These are phyloP conservation scores for Penicillium arizonense DNA, from an alignment of 495 filamentous ascomycete genomes.

Conservation along the genomic window DNA sequence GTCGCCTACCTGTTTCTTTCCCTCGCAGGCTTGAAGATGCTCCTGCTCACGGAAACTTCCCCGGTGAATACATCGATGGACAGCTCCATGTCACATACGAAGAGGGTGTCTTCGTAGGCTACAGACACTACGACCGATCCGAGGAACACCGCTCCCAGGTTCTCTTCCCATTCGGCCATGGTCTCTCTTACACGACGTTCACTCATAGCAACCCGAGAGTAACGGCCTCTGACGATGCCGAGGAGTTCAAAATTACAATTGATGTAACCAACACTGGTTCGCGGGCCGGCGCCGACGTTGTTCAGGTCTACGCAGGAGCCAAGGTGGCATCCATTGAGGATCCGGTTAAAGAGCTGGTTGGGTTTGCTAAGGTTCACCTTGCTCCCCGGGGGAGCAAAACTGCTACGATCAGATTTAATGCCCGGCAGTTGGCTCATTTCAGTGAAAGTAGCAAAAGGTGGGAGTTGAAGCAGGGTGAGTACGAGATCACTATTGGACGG, in stretches of 20 bases:
- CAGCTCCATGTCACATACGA: conserved; percentile 65
- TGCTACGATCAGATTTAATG: conserved; percentile 50
- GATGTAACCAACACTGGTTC: conserved; percentile 70
- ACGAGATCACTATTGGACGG: conserved; percentile 2
- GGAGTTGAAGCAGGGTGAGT: conserved; percentile 1
- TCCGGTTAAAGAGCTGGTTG: conserved; percentile 57
- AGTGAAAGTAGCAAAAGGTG: not conserved
- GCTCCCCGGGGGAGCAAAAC: conserved; percentile 58
- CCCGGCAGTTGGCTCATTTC: conserved; percentile 4
- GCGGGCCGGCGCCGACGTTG: conserved; percentile 63
- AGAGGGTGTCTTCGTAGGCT: conserved; percentile 83
- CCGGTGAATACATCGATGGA: conserved; percentile 62
- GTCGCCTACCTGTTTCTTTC: conserved; percentile 74
- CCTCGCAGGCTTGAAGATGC: conserved; percentile 68
- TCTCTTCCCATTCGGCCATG: conserved; percentile 78
- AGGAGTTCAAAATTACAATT: conserved; percentile 59
- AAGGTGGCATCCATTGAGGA: conserved; percentile 49
- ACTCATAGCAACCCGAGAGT: conserved; percentile 37
- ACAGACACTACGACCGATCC: conserved; percentile 72
- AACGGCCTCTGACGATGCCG: conserved; percentile 45
- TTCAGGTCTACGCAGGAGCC: conserved; percentile 65
- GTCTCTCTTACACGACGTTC: conserved; percentile 57
- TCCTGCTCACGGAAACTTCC: conserved; percentile 61
- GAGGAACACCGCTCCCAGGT: conserved; percentile 51
- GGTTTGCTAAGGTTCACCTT: conserved; percentile 66